Base-by-base conservation (phyloP, 192 early-diverging fungal genomes). In the Coemansia sp. region DNA sequence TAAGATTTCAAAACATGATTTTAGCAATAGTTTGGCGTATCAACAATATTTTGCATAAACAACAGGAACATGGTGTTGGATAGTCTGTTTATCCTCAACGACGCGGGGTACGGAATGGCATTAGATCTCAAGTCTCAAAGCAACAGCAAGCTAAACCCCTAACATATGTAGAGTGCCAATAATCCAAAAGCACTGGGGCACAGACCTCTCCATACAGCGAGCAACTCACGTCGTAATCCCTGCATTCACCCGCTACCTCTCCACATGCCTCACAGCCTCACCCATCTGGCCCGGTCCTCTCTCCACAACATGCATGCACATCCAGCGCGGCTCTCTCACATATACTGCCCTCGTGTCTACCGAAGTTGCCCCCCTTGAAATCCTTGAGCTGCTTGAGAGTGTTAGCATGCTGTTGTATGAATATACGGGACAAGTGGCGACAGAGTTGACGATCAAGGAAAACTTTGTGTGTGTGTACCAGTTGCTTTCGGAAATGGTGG, bases 401-500 rank as follows among this genome's bases (percentile, higher is more conserved):
- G 85, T 94, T 25, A 82, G 87, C 17, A 89, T 92, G 58, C 84
- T 94, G 59, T 64, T 96, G 12, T 63, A 82, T 1, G 93, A 94
- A 61, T 98, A 98, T 67, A 87, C 96, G 58, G 89, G 90, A 15
- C 77, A 85, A 32, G 70, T 98, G 17, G 88, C 90, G 9, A 32
- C 32, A 1, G 95, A 97, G 66, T 66, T 82, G 17, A 87, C 87
- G 23, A 85, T 98, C 19, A 92, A 91, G 76, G 94, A 98, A 58
- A 92, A 96, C 79, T 96, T 95, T 88, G 87, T 89, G 24, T 91
- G 89, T 11, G 89, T 96, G 11, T 68, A 69, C 37, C 70, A 92
- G 85, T 78, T 98, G 35, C 82, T 98, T 62, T 92, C 95, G 53
- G 96, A 98, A 73, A 91, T 94, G 88, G 84, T 98, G 48, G 96